A percentile compares a stretch with the other conserved stretches of the same genome.
These are phyloP conservation scores for Cryphonectria nitschkei DNA, from an alignment of 2,329 filamentous ascomycete genomes.

Conservation along the genomic window DNA sequence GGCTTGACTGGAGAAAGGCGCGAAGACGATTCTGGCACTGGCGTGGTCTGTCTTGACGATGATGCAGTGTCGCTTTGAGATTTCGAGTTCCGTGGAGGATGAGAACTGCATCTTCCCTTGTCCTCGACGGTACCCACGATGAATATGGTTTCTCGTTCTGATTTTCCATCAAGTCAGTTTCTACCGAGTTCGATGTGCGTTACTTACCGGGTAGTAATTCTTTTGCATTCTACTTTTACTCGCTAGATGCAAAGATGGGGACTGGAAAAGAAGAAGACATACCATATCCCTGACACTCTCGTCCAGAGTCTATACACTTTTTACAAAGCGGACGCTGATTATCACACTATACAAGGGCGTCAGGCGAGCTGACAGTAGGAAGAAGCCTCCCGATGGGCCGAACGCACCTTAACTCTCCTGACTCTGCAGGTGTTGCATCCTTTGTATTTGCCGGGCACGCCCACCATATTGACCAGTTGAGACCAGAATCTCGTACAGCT, in stretches of 20 bases:
- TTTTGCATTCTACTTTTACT: background rate
- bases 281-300: slow-evolving; percentile 65
- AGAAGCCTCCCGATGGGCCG: background rate
- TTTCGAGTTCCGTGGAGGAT: slow-evolving; percentile 53
- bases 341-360: slow-evolving; percentile 54
- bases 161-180: background rate
- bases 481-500: background rate
- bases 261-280: slow-evolving; percentile 27
- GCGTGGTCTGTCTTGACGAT: slow-evolving; percentile 24
- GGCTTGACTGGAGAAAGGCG: slow-evolving; percentile 45
- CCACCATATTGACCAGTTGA: slow-evolving; percentile 51
- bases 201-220: background rate
- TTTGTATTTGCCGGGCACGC: slow-evolving; percentile 66
- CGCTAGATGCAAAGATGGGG: background rate
- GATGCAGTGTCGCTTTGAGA: slow-evolving; percentile 40
- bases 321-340: slow-evolving; percentile 63
- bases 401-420: slow-evolving; percentile 59
- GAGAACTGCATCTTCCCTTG: slow-evolving; percentile 60
- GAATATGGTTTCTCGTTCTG: slow-evolving; percentile 59
- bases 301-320: slow-evolving; percentile 61
- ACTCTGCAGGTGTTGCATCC: slow-evolving; percentile 65
- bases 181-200: background rate
- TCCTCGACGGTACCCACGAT: slow-evolving; percentile 62
- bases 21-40: slow-evolving; percentile 34
- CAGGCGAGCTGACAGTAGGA: slow-evolving; percentile 8